phyloP scores from a whole-genome alignment of 768 basidiomycete genomes.

The Roridomyces roridus region DNA sequence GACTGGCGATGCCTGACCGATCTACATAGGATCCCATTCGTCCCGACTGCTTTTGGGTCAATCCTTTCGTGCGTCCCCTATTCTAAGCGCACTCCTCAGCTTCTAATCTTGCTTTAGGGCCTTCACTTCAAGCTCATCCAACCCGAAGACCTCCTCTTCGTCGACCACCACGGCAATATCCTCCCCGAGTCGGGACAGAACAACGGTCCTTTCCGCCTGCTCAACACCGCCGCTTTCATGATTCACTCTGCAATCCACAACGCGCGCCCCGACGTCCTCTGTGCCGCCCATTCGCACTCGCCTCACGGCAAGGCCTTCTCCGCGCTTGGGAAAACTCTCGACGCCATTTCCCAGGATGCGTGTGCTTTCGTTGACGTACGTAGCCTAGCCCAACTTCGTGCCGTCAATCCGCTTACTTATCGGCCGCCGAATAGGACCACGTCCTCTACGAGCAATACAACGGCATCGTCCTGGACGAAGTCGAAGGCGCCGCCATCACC shows the following conservation, averaged over 20 bases:
- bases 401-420: too few relatives aligned
- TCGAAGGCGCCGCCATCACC: constrained; percentile 54
- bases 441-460: constrained; percentile 52
- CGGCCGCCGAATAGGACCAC: too few relatives aligned
- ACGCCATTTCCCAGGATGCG: constrained; percentile 51
- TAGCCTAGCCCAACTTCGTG: constrained; percentile 2
- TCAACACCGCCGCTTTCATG: constrained; percentile 40
- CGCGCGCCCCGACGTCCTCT: constrained; percentile 54
- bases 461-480: constrained; percentile 52
- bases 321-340: constrained; percentile 47
- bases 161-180: constrained; percentile 40
- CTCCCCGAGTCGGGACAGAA: constrained; percentile 35
- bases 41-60: constrained; percentile 54
- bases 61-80: constrained; percentile 43
- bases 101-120: constrained; percentile 33
- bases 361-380: constrained; percentile 46
- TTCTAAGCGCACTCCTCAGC: neutral
- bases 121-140: constrained; percentile 53
- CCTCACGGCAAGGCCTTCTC: constrained; percentile 57
- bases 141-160: constrained; percentile 49
- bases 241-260: constrained; percentile 51
- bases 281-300: constrained; percentile 56
- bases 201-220: constrained; percentile 24
- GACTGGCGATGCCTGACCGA: neutral
- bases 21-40: constrained; percentile 39